These are phyloP conservation scores for Rhodotorula sp. DNA, from an alignment of 1,284 basidiomycete species.

Conservation along the genomic window DNA sequence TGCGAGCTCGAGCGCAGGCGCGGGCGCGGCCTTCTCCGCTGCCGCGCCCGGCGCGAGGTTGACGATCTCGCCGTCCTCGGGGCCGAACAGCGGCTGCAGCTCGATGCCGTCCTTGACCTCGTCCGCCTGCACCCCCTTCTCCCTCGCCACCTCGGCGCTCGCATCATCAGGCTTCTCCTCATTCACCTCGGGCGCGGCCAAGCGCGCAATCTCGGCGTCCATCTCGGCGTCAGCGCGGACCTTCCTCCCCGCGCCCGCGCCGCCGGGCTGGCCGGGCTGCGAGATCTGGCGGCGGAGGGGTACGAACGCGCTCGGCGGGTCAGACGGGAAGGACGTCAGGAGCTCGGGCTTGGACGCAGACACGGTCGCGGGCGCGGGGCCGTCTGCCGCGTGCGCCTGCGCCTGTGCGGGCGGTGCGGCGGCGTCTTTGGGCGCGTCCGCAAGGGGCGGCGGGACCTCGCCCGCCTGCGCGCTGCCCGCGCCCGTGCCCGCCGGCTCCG, in stretches of 20 bases:
- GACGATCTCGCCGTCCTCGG: background rate
- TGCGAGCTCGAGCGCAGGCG: background rate
- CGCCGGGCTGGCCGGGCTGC: conserved; percentile 17
- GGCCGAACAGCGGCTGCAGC: background rate
- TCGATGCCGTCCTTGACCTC: background rate
- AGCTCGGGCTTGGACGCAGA: background rate
- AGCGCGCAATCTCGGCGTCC: background rate
- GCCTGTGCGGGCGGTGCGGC: background rate
- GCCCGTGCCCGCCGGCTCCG: background rate
- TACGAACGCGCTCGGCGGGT: conserved; percentile 30
- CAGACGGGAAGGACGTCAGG: conserved; percentile 21
- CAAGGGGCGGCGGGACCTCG: background rate
- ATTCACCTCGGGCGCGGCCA: background rate
- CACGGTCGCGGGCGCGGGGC: background rate
- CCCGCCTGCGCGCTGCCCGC: background rate
- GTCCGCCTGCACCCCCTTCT: background rate
- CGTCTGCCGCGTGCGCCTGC: no score
- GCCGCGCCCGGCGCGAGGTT: background rate
- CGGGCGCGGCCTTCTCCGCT: background rate
- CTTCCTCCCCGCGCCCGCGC: background rate
- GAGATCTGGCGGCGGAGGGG: conserved; percentile 28
- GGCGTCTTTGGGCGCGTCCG: background rate
- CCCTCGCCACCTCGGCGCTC: background rate
- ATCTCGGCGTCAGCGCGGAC: conserved; percentile 1
- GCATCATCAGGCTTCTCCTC: background rate